Evolutionary conservation across 345 rosid genomes (phyloP).

Genomic region (Cochlearia excelsa): DNA sequence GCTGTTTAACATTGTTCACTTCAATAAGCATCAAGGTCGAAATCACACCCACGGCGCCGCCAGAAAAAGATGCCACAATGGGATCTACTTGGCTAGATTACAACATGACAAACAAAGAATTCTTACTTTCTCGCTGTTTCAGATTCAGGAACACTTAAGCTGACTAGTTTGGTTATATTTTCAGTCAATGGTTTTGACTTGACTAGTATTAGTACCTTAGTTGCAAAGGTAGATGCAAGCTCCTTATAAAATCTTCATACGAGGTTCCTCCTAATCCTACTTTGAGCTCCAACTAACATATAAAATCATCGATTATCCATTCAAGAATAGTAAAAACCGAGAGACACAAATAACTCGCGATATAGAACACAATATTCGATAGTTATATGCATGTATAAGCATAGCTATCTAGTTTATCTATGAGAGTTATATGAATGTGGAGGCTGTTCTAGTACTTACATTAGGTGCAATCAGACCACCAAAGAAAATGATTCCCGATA

Average conservation of each 20-base stretch:
- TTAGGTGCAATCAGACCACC: slow-evolving; percentile 95
- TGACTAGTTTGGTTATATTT: slow-evolving; percentile 5
- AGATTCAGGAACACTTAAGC: slow-evolving; percentile 19
- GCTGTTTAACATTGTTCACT: slow-evolving; percentile 82
- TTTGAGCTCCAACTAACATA: slow-evolving; percentile 78
- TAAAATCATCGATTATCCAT: slow-evolving; percentile 4
- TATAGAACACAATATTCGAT: neutral
- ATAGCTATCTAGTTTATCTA: neutral
- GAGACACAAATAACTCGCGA: neutral
- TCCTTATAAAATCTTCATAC: slow-evolving; percentile 83
- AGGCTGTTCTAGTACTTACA: slow-evolving; percentile 41
- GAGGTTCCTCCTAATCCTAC: slow-evolving; percentile 90
- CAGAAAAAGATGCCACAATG: slow-evolving; percentile 92
- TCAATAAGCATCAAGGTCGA: slow-evolving; percentile 95
- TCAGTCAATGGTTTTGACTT: neutral
- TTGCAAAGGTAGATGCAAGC: slow-evolving; percentile 80
- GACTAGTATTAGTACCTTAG: slow-evolving; percentile 54
- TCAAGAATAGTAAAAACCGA: neutral
- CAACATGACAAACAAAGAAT: neutral
- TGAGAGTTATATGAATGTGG: neutral
- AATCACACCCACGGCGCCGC: slow-evolving; percentile 95
- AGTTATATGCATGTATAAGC: neutral
- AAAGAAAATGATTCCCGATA: slow-evolving; percentile 72
- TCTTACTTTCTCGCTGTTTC: neutral
- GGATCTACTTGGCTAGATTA: slow-evolving; percentile 90